Evolutionary conservation across 768 basidiomycete species (phyloP), one percentile per base, ranked within the genome.

Genomic region (Rhodocollybia butyracea): DNA sequence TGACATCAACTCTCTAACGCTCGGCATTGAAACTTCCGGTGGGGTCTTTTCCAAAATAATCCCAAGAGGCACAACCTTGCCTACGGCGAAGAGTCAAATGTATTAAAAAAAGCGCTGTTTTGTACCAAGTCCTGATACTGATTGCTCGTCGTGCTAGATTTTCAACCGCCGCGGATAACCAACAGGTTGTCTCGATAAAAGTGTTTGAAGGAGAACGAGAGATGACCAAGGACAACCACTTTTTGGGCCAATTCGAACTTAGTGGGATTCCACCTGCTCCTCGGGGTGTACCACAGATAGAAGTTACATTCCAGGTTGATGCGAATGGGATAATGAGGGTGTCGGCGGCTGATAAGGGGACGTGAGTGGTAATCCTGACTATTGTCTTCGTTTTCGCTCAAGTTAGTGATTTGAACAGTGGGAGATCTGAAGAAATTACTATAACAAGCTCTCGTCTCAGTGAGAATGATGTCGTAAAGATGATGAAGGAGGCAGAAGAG

Each of bases 11-110:
- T 94, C 96, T 21, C 83, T 98, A 34, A 96, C 96, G 22, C 91
- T 97, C 68, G 94, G 96, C 82, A 98, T 98, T 64, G 96, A 98
- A 82, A 98, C 94, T 64, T 95, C 95, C 34, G 94, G 95, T 64
- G 93, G 94, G 70, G 94, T 98, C 63, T 92, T 98, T 81, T 96
- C 94, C 61, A 96, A 96, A 74, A 81, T 98, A 66, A 98, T 98
- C 65, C 82, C 91, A 57, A 89, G 96, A 64, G 97, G 97, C 84
- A 98, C 96, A 36, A 92, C 94, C 67, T 94, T 98, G 68, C 96
- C 96, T 57, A 97, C 95, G 64, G 89, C 90, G 80, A 98, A 98
- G 81, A 86, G 85, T 59, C 94, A 98, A 76, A 96, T 89, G 84
- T 86, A 57, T 13, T 83, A 73, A 21, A n/a, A 24, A 10, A n/a